Base-by-base conservation (phyloP, 2,329 filamentous ascomycete genomes). In the Didymella glomerata region DNA sequence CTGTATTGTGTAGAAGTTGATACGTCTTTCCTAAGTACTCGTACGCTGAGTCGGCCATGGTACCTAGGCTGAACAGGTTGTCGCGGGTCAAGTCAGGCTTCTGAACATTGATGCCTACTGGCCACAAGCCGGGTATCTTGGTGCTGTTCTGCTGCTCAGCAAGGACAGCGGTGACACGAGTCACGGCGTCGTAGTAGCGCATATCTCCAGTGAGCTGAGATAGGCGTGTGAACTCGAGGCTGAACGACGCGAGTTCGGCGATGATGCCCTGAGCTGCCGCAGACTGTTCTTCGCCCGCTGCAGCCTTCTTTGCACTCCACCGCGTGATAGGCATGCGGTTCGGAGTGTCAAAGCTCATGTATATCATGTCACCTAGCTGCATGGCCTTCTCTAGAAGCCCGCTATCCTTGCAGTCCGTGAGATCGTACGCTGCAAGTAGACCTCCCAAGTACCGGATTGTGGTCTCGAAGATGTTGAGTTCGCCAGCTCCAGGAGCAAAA, bases 371-470 rank as follows among this genome's bases (percentile, higher is more conserved):
- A 16, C 83, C 88, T 7, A 90, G 77, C 73, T 89, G 85, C 2
- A 79, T 77, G 0, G 87, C 86, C 71, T 90, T 89, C 27, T 76
- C 75, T 20, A 90, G 77, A 46, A 90, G 75, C 18, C 79, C 77
- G 13, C 13, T 59, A 28, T 80, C 76, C 53, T 81, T 77, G 47
- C 81, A 81, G 38, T 79, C 79, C 62, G 85, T 88, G 18, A 90
- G 72, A 67, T 90, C 88, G 68, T 89, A 89, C 0, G 88, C 88
- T 9, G 85, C 82, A 48, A 90, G 71, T 49, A 90, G 81, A 0
- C 88, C 88, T n/a, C 88, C 88, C 0, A 90, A 81, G 67, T 90
- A 90, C 40, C 88, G 84, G 53, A 90, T 90, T 18, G 83, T 89
- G 2, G 86, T 89, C 73, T 90, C 88, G 60, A 90, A 90, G 1